A percentile compares a stretch with the other conserved stretches of the same genome.
phyloP scores from a whole-genome alignment of 345 rosid genomes.

The Sapria himalayana region DNA sequence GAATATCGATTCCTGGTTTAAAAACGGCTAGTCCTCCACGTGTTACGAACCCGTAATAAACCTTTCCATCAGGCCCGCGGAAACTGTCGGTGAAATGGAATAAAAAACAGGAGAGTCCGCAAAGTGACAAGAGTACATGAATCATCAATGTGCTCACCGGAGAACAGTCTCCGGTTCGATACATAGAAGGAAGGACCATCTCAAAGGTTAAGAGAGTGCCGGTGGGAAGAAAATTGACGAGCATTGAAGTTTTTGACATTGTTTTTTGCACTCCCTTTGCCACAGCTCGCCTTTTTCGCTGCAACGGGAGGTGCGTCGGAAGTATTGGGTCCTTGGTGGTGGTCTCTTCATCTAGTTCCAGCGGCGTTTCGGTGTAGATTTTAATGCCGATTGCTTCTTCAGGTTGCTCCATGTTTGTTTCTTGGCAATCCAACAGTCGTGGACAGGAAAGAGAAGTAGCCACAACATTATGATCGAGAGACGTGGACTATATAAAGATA shows the following conservation, averaged over 20 bases:
- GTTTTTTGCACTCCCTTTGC: slow-evolving; percentile 30
- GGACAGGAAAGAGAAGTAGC: too few species aligned
- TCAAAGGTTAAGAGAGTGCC: slow-evolving; percentile 33
- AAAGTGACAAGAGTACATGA: slow-evolving; percentile 17
- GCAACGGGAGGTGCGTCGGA: neutral
- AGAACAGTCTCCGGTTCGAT: slow-evolving; percentile 16
- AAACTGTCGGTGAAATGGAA: slow-evolving; percentile 37
- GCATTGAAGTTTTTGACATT: slow-evolving; percentile 21
- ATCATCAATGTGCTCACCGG: slow-evolving; percentile 17
- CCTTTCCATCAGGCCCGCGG: slow-evolving; percentile 17
- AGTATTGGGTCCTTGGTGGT: neutral
- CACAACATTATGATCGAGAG: too few species aligned
- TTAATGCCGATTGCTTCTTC: slow-evolving; percentile 16
- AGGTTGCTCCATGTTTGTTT: slow-evolving; percentile 10
- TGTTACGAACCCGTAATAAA: slow-evolving; percentile 25
- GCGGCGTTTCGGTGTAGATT: slow-evolving; percentile 18
- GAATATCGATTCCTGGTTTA: slow-evolving; percentile 18
- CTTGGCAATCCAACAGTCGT: too few species aligned
- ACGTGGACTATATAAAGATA: too few species aligned
- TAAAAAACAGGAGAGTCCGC: slow-evolving; percentile 28
- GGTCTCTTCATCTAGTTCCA: too few species aligned
- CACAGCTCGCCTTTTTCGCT: slow-evolving; percentile 15
- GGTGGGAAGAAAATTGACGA: slow-evolving; percentile 25
- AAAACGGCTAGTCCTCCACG: slow-evolving; percentile 24
- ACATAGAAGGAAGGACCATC: slow-evolving; percentile 23